Evolutionary conservation across 345 rosid genomes (phyloP), one percentile per base, ranked within the genome.

Genomic region (Dovyalis caffra): DNA sequence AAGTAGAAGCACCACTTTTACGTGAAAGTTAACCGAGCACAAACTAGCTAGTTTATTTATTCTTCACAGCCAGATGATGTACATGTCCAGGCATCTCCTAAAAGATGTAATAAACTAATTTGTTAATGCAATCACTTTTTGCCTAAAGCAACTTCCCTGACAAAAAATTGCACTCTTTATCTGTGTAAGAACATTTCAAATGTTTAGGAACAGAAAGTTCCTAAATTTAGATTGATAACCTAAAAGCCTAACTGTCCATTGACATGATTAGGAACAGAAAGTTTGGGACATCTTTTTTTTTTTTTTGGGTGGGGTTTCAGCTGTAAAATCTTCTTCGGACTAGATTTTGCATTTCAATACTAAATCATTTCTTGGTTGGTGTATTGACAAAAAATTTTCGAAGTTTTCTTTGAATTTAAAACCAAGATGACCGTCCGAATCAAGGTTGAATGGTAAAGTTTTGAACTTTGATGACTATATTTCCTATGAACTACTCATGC

Each of bases 1-100:
- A 87, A 60, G 25, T 64, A 8, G 88, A 85, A 80, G 34, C 83
- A 16, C 87, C 87, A 57, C 81, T 87, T 66, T 32, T 62, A 6
- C 12, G 14, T 53, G 60, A n/a, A 53, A 3, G 28, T 53, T 53
- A 53, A n/a, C 60, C 26, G 12, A 53, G 28, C 8, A 23, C 28
- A 0, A n/a, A n/a, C 28, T 21, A 60, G 20, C 11, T 12, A 12
- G 18, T 28, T 60, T 28, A 29, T 32, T 56, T 16, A 29, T 8
- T 12, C 60, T 53, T n/a, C 60, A 53, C 60, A 16, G n/a, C 32
- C 37, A 32, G 34, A 29, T 32, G 21, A 31, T 62, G 66, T 62
- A 29, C 35, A 29, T 53, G 2, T 62, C 9, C 37, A 28, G 33
- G 21, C 8, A 29, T 62, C 20, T 4, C 33, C 12, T 62, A 1